A percentile compares a stretch with the other conserved stretches of the same genome.
Evolutionary conservation across 2,329 filamentous ascomycete species (phyloP).

Genomic region (Neonectria ditissima): DNA sequence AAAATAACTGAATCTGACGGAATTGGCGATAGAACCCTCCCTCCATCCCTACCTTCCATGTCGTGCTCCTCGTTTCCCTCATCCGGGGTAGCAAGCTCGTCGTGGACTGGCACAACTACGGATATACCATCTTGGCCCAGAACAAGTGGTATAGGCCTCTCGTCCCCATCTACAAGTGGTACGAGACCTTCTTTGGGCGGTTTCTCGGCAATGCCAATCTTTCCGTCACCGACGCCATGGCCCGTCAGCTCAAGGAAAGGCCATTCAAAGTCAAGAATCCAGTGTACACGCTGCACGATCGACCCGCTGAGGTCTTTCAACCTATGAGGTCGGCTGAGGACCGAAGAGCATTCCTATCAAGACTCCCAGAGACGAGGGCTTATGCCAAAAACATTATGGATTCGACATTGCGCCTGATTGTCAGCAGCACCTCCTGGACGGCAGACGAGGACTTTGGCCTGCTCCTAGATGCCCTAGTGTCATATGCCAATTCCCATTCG

Average conservation of each 20-base stretch:
- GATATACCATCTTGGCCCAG: slow-evolving; percentile 87
- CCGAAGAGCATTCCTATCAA: slow-evolving; percentile 70
- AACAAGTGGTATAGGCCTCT: slow-evolving; percentile 75
- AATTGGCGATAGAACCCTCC: slow-evolving; percentile 79
- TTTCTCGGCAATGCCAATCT: slow-evolving; percentile 79
- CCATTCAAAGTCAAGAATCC: slow-evolving; percentile 75
- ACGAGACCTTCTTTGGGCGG: slow-evolving; percentile 79
- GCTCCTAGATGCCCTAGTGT: slow-evolving; percentile 83
- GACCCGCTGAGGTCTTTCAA: slow-evolving; percentile 85
- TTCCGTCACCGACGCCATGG: slow-evolving; percentile 92
- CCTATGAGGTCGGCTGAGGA: slow-evolving; percentile 66
- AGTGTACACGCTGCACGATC: slow-evolving; percentile 83
- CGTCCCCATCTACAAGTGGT: slow-evolving; percentile 80
- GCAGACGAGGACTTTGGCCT: slow-evolving; percentile 95
- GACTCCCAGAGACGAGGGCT: slow-evolving; percentile 72
- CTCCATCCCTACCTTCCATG: slow-evolving; percentile 87
- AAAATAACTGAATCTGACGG: neutral
- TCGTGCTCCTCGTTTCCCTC: slow-evolving; percentile 78
- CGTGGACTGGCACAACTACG: slow-evolving; percentile 99
- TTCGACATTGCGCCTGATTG: slow-evolving; percentile 75
- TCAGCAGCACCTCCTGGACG: slow-evolving; percentile 98
- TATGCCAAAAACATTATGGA: slow-evolving; percentile 69
- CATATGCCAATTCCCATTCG: slow-evolving; percentile 69
- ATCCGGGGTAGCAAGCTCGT: slow-evolving; percentile 84
- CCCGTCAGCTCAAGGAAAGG: slow-evolving; percentile 70